Evolutionary conservation across 1,139 yeast species (phyloP).

Genomic region (Geotrichum aggregatum): DNA sequence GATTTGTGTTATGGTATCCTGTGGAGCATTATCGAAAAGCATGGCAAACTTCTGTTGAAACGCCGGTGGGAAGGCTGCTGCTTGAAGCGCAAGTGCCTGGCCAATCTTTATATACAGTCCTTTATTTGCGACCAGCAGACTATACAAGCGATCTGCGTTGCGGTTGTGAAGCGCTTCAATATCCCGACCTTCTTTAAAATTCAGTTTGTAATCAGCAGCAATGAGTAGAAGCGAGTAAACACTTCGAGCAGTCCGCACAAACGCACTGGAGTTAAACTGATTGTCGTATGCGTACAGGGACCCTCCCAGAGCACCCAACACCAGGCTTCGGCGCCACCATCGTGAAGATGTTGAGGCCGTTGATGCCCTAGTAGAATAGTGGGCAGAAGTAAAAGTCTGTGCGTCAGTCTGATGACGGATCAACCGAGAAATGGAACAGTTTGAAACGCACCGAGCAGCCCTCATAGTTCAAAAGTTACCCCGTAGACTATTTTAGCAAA

Average conservation of each 20-base stretch:
- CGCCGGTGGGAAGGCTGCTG: slow-evolving; percentile 59
- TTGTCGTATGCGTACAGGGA: slow-evolving; percentile 15
- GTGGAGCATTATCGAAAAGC: slow-evolving; percentile 69
- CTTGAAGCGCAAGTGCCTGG: slow-evolving; percentile 71
- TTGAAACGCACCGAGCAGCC: no score
- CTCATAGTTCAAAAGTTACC: no score
- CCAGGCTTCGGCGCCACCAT: slow-evolving; percentile 1
- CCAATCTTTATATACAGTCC: slow-evolving; percentile 75
- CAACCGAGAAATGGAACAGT: background rate
- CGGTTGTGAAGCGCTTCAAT: slow-evolving; percentile 56
- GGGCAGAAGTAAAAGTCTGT: background rate
- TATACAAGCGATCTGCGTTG: slow-evolving; percentile 53
- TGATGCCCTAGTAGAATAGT: background rate
- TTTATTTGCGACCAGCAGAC: slow-evolving; percentile 53
- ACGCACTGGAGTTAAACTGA: slow-evolving; percentile 45
- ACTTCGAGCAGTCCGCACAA: slow-evolving; percentile 52
- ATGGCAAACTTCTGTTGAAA: slow-evolving; percentile 52
- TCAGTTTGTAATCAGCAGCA: slow-evolving; percentile 57
- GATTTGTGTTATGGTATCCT: slow-evolving; percentile 56
- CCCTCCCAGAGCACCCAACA: slow-evolving; percentile 1
- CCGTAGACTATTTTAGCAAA: no score
- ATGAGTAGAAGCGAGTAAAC: slow-evolving; percentile 48
- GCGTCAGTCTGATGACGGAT: background rate
- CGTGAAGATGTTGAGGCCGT: background rate
- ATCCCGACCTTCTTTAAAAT: slow-evolving; percentile 44